These are phyloP conservation scores for Plectosphaerella cucumerina DNA, from an alignment of 2,329 filamentous ascomycete genomes.

Conservation along the genomic window DNA sequence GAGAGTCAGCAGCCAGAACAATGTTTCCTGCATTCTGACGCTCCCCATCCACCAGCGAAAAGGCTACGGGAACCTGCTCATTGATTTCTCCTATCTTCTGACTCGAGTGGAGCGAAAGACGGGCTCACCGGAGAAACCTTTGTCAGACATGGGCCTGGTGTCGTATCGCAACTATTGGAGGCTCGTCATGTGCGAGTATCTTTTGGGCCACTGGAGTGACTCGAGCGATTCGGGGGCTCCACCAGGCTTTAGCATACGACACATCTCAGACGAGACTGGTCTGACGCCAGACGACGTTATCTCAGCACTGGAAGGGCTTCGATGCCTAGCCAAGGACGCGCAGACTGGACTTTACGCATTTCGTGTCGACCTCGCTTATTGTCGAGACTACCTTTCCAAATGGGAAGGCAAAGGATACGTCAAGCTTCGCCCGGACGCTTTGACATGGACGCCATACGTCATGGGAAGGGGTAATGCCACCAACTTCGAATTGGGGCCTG, in stretches of 20 bases:
- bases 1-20: conserved; percentile 88
- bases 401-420: conserved; percentile 90
- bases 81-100: conserved; percentile 96
- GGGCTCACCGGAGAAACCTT: conserved; percentile 91
- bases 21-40: conserved; percentile 95
- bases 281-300: conserved; percentile 97
- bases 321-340: conserved; percentile 85
- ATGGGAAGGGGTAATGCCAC: conserved; percentile 85
- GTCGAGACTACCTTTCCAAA: conserved; percentile 79
- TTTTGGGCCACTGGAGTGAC: conserved; percentile 52
- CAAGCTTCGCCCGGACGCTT: conserved; percentile 70
- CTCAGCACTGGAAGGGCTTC: conserved; percentile 83
- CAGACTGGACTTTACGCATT: conserved; percentile 86
- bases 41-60: conserved; percentile 95
- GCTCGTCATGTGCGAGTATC: conserved; percentile 77
- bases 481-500: conserved; percentile 77
- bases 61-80: conserved; percentile 92
- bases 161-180: conserved; percentile 99
- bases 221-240: conserved; percentile 26
- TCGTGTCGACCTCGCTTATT: conserved; percentile 80
- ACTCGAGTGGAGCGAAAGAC: conserved; percentile 91
- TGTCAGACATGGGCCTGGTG: conserved; percentile 96
- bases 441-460: conserved; percentile 95
- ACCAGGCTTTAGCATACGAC: conserved; percentile 52
- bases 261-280: conserved; percentile 83